A percentile compares a stretch with the other conserved stretches of the same genome.
Evolutionary conservation across 2,329 filamentous ascomycete species (phyloP).

Genomic region (Thielaviopsis ethacetica): DNA sequence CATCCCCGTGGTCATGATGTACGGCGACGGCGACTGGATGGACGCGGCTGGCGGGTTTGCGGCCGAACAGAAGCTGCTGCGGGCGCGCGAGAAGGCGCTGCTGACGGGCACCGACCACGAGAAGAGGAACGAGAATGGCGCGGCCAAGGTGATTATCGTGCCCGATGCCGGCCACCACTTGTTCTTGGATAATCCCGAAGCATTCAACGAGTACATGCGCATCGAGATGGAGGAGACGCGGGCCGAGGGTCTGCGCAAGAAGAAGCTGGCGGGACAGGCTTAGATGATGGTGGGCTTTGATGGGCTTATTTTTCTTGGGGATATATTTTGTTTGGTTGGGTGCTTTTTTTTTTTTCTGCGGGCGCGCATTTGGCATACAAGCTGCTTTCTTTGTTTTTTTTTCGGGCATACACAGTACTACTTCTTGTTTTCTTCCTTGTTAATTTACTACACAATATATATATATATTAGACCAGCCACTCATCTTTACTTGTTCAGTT

Average conservation of each 20-base stretch:
- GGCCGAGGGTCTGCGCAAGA: slow-evolving; percentile 15
- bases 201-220: slow-evolving; percentile 37
- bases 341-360: not conserved
- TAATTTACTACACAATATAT: not conserved
- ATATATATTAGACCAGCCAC: not conserved
- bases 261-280: not conserved
- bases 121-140: slow-evolving; percentile 55
- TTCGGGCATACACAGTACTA: not conserved
- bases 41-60: slow-evolving; percentile 74
- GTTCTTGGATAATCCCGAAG: slow-evolving; percentile 42
- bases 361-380: not conserved
- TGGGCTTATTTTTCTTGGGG: not conserved
- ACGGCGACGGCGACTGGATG: slow-evolving; percentile 99
- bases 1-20: slow-evolving; percentile 80
- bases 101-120: slow-evolving; percentile 49
- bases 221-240: slow-evolving; percentile 37
- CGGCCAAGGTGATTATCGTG: slow-evolving; percentile 68
- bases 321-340: not conserved
- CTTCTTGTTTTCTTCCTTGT: not conserved
- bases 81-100: slow-evolving; percentile 45
- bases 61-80: slow-evolving; percentile 61
- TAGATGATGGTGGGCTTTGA: not conserved
- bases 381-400: too few species aligned
- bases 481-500: too few species aligned
- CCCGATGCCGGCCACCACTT: slow-evolving; percentile 41